Percentiles rank a stretch among this genome's conserved stretches.
Evolutionary conservation across 2,329 filamentous ascomycete genomes (phyloP).

Genomic region (Alternaria viburni): DNA sequence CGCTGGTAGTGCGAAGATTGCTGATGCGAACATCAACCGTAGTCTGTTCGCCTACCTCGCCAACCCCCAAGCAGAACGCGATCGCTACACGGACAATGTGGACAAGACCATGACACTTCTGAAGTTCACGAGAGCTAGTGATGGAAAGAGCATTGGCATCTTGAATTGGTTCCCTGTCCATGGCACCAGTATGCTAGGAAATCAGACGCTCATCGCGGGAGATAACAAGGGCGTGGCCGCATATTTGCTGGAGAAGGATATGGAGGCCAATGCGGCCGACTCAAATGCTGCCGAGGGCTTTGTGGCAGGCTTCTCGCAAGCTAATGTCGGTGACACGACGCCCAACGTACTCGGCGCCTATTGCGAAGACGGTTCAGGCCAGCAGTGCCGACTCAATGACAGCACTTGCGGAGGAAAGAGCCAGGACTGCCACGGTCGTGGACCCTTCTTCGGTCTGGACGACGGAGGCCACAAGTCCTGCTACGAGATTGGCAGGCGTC

Average conservation of each 20-base stretch:
- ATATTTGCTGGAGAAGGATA: conserved; percentile 78
- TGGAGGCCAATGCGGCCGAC: conserved; percentile 52
- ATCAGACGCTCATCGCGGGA: conserved; percentile 90
- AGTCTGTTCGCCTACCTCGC: conserved; percentile 87
- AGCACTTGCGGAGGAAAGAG: conserved; percentile 81
- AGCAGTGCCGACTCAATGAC: conserved; percentile 76
- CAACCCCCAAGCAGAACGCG: conserved; percentile 79
- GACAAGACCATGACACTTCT: conserved; percentile 84
- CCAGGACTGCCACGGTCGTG: conserved; percentile 75
- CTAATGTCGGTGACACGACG: conserved; percentile 88
- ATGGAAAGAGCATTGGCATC: conserved; percentile 78
- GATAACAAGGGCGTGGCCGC: conserved; percentile 97
- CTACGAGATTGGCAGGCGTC: conserved; percentile 77
- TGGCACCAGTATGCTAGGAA: conserved; percentile 87
- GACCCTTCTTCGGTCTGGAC: conserved; percentile 70
- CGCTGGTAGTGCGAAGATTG: conserved; percentile 71
- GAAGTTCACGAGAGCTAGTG: conserved; percentile 75
- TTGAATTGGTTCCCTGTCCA: conserved; percentile 93
- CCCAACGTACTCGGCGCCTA: conserved; percentile 88
- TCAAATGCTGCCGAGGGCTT: conserved; percentile 67
- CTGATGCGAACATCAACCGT: conserved; percentile 84
- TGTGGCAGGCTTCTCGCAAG: conserved; percentile 90
- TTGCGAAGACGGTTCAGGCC: conserved; percentile 79
- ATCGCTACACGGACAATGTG: conserved; percentile 67
- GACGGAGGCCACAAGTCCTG: conserved; percentile 73